Conservation (phyloP, 106 monocot species). For the Triglochin maritima region DNA sequence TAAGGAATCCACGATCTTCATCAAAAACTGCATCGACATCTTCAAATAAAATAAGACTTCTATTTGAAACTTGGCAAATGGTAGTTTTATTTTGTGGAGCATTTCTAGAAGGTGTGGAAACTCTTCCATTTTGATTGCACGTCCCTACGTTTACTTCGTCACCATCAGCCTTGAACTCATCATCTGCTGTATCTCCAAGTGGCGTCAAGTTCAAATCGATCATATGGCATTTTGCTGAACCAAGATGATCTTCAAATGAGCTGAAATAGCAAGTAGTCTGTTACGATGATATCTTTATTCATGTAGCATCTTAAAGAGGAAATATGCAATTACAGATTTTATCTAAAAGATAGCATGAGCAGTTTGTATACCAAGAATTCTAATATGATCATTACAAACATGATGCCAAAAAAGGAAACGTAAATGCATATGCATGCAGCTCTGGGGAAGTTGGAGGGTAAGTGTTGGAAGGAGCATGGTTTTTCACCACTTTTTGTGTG, state of each 20-base stretch:
- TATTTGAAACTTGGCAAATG: slow-evolving; percentile 34
- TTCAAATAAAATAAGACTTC: slow-evolving; percentile 82
- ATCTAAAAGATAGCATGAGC: slow-evolving; percentile 1
- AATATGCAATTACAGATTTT: not conserved
- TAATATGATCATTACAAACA: no score
- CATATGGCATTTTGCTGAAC: slow-evolving; percentile 11
- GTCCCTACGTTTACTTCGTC: slow-evolving; percentile 9
- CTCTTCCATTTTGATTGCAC: not conserved
- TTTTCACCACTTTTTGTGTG: no score
- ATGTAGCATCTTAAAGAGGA: not conserved
- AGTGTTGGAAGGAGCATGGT: no score
- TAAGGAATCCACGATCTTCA: slow-evolving; percentile 83
- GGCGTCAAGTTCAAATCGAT: slow-evolving; percentile 9
- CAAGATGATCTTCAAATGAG: slow-evolving; percentile 29
- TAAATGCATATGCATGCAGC: no score
- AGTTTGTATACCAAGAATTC: not conserved
- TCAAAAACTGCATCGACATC: slow-evolving; percentile 91
- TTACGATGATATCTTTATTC: not conserved
- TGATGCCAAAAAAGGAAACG: no score
- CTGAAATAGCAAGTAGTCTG: slow-evolving; percentile 24
- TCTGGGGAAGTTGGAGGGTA: no score
- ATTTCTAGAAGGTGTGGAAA: not conserved
- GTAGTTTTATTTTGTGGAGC: slow-evolving; percentile 10
- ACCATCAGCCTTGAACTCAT: slow-evolving; percentile 6
- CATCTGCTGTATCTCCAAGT: slow-evolving; percentile 15